Evolutionary conservation across 75 land plant genomes (phyloP), one percentile per base, ranked within the genome.

Genomic region (Picea sitchensis): DNA sequence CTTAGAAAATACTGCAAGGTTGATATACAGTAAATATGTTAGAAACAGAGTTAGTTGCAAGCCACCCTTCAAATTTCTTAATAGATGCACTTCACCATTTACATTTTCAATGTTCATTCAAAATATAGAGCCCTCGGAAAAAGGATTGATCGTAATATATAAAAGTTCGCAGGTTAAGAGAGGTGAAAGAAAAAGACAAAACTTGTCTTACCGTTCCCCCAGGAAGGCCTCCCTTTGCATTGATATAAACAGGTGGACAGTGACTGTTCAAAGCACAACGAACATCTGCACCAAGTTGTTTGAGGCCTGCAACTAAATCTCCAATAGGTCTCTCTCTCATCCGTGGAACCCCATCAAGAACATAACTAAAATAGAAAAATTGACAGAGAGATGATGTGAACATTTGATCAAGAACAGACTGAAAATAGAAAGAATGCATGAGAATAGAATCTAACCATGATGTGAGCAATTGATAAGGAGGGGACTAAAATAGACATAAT

Each of bases 271-370:
- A 74, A 17, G 78, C 82, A 77, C 99, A 96, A 61, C 89, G 90
- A 73, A 88, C 93, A 81, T 96, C 99, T 44, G 98, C 98, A 58
- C 98, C 99, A 59, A 96, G 98, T 80, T 96, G 99, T 88, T 92
- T 91, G 32, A 96, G 87, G 44, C 95, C 99, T 31, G 58, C 77
- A 18, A 96, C 95, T 75, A 96, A 84, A 79, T 96, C 99, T 68
- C 87, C 91, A 80, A 96, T 96, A 34, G 99, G 99, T 65, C 99
- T 86, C 86, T 96, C 99, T 78, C 99, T 88, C 99, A 96, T 96
- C 36, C 99, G 84, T 3, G 99, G 98, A 41, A 96, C 93, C 26
- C 99, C 99, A 86, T 96, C 99, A 85, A 96, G 90, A 61, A 90
- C 77, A 78, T 96, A 96, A 11, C 99, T 96, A 88, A 63, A 75